phyloP scores from a whole-genome alignment of 805 yeast species.

The Yarrowia osloensis region DNA sequence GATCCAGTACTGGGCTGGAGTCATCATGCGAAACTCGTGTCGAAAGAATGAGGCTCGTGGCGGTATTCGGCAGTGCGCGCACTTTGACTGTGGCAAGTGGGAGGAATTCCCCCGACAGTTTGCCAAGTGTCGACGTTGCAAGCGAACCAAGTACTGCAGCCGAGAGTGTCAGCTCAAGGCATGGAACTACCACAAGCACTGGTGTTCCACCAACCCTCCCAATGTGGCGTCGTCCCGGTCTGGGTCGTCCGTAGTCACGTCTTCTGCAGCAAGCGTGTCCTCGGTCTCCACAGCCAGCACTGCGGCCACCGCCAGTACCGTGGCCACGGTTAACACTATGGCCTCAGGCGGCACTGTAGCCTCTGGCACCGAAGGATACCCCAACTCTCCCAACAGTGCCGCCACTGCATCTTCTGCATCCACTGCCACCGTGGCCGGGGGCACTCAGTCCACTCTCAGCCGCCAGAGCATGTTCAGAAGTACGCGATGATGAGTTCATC shows the following conservation, averaged over 20 bases:
- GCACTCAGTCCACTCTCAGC: conserved; percentile 22
- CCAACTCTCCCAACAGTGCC: conserved; percentile 19
- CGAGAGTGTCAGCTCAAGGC: conserved; percentile 88
- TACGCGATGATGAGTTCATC: conserved; percentile 7
- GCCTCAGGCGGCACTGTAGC: conserved; percentile 23
- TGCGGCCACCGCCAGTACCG: conserved; percentile 26
- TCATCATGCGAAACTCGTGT: conserved; percentile 95
- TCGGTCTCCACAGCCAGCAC: conserved; percentile 26
- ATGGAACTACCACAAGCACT: conserved; percentile 90
- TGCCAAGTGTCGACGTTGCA: conserved; percentile 92
- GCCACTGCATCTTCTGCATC: conserved; percentile 25
- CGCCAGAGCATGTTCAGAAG: conserved; percentile 11
- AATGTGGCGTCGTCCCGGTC: conserved; percentile 24
- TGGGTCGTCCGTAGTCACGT: conserved; percentile 25
- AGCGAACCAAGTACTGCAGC: conserved; percentile 92
- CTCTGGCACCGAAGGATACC: conserved; percentile 18
- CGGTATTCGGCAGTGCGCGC: conserved; percentile 94
- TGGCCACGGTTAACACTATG: conserved; percentile 17
- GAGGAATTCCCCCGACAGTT: conserved; percentile 87
- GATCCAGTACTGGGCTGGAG: conserved; percentile 94
- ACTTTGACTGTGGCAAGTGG: conserved; percentile 92
- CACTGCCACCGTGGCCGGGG: conserved; percentile 13
- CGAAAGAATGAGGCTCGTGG: conserved; percentile 83
- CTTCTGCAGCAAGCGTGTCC: conserved; percentile 32
- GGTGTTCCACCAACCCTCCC: conserved; percentile 57